Conservation (phyloP, 2,329 filamentous ascomycete genomes). For the Penicillium sp. region DNA sequence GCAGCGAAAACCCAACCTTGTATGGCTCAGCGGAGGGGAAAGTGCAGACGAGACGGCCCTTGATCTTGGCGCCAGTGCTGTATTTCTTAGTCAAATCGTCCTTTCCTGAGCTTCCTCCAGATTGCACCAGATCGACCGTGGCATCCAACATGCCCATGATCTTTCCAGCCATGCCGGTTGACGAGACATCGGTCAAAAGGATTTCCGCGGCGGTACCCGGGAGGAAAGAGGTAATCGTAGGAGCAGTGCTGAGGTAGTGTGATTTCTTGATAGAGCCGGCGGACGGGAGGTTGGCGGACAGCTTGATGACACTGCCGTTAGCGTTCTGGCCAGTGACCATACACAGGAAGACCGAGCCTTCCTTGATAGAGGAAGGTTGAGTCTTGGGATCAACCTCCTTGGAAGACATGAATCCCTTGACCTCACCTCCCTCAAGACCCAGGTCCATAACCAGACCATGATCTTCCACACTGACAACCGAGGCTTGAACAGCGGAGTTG, state of each 20-base stretch:
- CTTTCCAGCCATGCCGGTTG: constrained; percentile 74
- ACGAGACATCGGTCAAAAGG: constrained; percentile 65
- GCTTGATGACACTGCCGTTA: constrained; percentile 74
- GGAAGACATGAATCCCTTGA: constrained; percentile 76
- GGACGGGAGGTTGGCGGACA: constrained; percentile 64
- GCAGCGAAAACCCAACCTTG: constrained; percentile 77
- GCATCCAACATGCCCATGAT: constrained; percentile 85
- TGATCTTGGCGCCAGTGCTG: constrained; percentile 74
- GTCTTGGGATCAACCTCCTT: constrained; percentile 65
- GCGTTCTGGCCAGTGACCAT: constrained; percentile 65
- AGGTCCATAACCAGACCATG: constrained; percentile 91
- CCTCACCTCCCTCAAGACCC: constrained; percentile 57
- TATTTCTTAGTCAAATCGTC: constrained; percentile 66
- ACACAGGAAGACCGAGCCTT: constrained; percentile 77
- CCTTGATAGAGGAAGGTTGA: constrained; percentile 60
- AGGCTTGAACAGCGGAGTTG: constrained; percentile 74
- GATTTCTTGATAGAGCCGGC: constrained; percentile 59
- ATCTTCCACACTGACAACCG: constrained; percentile 85
- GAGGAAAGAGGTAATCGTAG: constrained; percentile 79
- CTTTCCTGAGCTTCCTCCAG: constrained; percentile 62
- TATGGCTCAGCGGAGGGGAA: constrained; percentile 69
- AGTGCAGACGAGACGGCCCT: constrained; percentile 77
- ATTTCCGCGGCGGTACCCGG: constrained; percentile 83
- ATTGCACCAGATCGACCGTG: constrained; percentile 87
- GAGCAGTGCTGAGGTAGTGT: constrained; percentile 62